Percentiles rank a stretch among this genome's conserved stretches.
Evolutionary conservation across 805 yeast species (phyloP).

Genomic region (Candida loeiensis): DNA sequence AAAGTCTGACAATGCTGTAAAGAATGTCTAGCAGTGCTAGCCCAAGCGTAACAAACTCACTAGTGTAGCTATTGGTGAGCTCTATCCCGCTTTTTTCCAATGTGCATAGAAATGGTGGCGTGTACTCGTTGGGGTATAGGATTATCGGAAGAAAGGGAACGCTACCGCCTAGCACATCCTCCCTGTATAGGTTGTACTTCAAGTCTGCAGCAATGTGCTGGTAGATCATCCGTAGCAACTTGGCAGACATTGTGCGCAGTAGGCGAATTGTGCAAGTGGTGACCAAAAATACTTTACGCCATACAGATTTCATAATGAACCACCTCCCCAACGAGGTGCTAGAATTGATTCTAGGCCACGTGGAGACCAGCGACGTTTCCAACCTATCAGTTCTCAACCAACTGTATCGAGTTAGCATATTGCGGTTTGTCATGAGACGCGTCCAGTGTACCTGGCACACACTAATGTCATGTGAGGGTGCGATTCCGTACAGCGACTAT

Average conservation of each 20-base stretch:
- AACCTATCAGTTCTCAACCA: constrained; percentile 16
- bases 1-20: constrained; percentile 16
- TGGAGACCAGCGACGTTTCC: constrained; percentile 11
- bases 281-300: constrained; percentile 1
- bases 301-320: neutral
- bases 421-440: constrained; percentile 17
- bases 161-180: neutral
- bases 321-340: constrained; percentile 8
- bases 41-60: neutral
- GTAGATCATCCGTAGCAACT: neutral
- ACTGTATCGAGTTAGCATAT: constrained; percentile 17
- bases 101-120: constrained; percentile 25
- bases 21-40: constrained; percentile 17
- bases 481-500: constrained; percentile 1
- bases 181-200: constrained; percentile 1
- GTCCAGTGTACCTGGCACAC: constrained; percentile 26
- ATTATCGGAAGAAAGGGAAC: constrained; percentile 14
- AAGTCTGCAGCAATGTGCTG: constrained; percentile 8
- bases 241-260: neutral
- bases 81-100: constrained; percentile 10
- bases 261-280: neutral
- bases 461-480: neutral
- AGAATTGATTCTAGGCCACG: constrained; percentile 7
- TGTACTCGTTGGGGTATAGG: constrained; percentile 21
- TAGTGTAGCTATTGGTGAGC: neutral